Conservation (phyloP, 257 asterid genomes). For the Verbascum thapsus region DNA sequence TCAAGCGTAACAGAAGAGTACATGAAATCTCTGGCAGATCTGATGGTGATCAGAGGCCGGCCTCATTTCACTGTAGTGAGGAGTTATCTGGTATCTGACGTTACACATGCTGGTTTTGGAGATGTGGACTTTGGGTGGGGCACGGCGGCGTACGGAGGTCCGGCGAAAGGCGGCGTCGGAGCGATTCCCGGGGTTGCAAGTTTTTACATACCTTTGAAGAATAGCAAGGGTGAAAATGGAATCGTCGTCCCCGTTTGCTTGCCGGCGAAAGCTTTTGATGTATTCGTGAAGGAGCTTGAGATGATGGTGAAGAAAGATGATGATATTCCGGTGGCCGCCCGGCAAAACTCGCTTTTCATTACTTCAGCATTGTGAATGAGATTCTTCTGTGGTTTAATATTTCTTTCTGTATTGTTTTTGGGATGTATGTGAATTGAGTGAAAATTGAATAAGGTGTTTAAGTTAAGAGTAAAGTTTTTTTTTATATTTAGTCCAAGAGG, state of each 20-base stretch:
- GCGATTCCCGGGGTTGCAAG: constrained; percentile 52
- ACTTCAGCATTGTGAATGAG: constrained; percentile 38
- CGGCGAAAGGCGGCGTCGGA: constrained; percentile 60
- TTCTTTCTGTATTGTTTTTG: too few species aligned
- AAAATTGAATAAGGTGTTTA: too few species aligned
- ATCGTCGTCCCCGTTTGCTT: constrained; percentile 56
- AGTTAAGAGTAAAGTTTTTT: too few species aligned
- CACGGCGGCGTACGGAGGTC: constrained; percentile 51
- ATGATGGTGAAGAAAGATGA: constrained; percentile 35
- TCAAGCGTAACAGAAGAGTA: constrained; percentile 47
- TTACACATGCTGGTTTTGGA: constrained; percentile 45
- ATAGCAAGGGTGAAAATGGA: constrained; percentile 56
- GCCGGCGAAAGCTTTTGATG: constrained; percentile 56
- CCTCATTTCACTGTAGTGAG: constrained; percentile 48
- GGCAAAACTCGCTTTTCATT: constrained; percentile 17
- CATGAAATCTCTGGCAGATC: constrained; percentile 49
- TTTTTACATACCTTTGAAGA: constrained; percentile 46
- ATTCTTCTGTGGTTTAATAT: background rate
- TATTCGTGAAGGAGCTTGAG: constrained; percentile 46
- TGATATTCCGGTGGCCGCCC: background rate
- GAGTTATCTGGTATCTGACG: constrained; percentile 50
- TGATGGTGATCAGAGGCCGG: constrained; percentile 52
- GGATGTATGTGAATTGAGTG: too few species aligned
- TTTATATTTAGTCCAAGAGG: too few species aligned
- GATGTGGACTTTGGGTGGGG: constrained; percentile 81